Conservation (phyloP, 2,329 filamentous ascomycete genomes). For the Fulvia fulva region DNA sequence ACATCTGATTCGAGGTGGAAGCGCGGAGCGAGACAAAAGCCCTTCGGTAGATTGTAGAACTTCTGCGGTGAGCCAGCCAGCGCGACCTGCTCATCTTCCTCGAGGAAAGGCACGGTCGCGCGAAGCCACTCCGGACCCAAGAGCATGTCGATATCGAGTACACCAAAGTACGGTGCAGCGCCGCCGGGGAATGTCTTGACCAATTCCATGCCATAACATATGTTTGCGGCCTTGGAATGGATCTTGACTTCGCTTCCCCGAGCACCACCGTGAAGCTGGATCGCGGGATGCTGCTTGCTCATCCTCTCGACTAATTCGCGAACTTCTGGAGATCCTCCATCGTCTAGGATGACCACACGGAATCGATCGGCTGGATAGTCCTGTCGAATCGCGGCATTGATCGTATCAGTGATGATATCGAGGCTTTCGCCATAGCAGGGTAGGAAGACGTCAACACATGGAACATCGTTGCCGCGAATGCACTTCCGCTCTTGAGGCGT, state of each 20-base stretch:
- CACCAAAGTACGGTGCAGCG: slow-evolving; percentile 20
- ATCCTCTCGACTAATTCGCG: slow-evolving; percentile 6
- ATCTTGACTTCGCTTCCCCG: slow-evolving; percentile 17
- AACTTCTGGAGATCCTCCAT: slow-evolving; percentile 12
- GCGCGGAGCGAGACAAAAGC: slow-evolving; percentile 14
- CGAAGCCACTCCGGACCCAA: slow-evolving; percentile 12
- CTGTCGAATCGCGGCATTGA: slow-evolving; percentile 16
- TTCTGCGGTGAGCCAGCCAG: slow-evolving; percentile 17
- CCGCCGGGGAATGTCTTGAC: slow-evolving; percentile 19
- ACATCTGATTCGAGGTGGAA: slow-evolving; percentile 17
- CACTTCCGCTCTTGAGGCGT: slow-evolving; percentile 14
- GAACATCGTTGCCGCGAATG: slow-evolving; percentile 10
- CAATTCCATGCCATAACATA: slow-evolving; percentile 18
- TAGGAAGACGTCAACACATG: slow-evolving; percentile 15
- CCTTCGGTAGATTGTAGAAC: slow-evolving; percentile 19
- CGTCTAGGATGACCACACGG: slow-evolving; percentile 16
- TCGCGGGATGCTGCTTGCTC: slow-evolving; percentile 6
- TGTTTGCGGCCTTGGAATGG: slow-evolving; percentile 19
- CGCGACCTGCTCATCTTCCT: slow-evolving; percentile 13
- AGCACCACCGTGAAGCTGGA: slow-evolving; percentile 13
- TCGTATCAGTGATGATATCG: slow-evolving; percentile 16
- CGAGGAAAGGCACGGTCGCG: slow-evolving; percentile 14
- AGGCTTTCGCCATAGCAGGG: slow-evolving; percentile 19
- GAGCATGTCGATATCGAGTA: slow-evolving; percentile 18
- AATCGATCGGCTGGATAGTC: slow-evolving; percentile 16